Evolutionary conservation across 1,284 basidiomycete genomes (phyloP).

Genomic region (Naganishia cerealis): DNA sequence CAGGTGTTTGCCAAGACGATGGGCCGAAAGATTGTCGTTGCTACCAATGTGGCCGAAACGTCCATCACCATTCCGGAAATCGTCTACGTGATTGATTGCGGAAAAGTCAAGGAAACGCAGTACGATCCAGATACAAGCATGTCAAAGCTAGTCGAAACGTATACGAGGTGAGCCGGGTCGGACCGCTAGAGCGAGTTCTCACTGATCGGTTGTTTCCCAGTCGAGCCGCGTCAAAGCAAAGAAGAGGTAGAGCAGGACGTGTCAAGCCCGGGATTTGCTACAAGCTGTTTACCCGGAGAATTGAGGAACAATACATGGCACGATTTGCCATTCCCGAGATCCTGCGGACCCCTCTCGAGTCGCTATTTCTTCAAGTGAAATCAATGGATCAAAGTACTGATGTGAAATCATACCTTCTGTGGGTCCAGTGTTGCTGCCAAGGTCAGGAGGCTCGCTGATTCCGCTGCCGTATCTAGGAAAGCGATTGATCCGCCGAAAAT

Average conservation of each 20-base stretch:
- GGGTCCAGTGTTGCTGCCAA: constrained; percentile 15
- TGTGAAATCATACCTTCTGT: constrained; percentile 63
- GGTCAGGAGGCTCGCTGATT: not conserved
- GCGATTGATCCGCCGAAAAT: constrained; percentile 82
- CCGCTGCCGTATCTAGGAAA: constrained; percentile 61
- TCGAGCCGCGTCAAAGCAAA: constrained; percentile 76
- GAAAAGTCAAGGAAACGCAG: constrained; percentile 84
- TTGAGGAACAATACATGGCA: constrained; percentile 70
- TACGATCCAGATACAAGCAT: constrained; percentile 76
- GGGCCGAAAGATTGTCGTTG: constrained; percentile 79
- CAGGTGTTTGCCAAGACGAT: constrained; percentile 73
- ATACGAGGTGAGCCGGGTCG: constrained; percentile 43
- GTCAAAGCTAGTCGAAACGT: constrained; percentile 73
- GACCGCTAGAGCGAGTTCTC: not conserved
- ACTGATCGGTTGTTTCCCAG: constrained; percentile 48
- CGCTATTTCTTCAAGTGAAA: constrained; percentile 78
- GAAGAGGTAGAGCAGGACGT: constrained; percentile 85
- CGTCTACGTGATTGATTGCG: constrained; percentile 78
- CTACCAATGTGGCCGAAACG: constrained; percentile 84
- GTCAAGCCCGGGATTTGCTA: constrained; percentile 76
- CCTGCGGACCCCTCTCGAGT: constrained; percentile 81
- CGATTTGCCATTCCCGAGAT: constrained; percentile 83
- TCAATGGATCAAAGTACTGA: constrained; percentile 75
- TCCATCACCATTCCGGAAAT: constrained; percentile 93
- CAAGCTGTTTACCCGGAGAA: constrained; percentile 74